phyloP scores from a whole-genome alignment of 2,329 filamentous ascomycete genomes.

The Lasiodiplodia sp. region DNA sequence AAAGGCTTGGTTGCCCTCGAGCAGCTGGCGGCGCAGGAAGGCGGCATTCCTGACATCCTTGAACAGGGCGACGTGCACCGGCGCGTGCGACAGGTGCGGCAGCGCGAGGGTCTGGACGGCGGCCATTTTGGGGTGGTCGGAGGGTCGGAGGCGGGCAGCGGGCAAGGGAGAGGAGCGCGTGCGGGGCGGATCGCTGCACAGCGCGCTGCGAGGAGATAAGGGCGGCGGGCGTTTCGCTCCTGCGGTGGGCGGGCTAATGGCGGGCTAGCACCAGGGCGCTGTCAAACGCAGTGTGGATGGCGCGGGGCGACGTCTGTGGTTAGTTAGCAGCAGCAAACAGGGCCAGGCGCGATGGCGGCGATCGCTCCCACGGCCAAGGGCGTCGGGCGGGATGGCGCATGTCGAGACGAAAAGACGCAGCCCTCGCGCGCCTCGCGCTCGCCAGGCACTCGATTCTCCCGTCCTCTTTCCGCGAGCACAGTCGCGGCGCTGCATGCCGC shows the following conservation, averaged over 20 bases:
- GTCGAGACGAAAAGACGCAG: constrained; percentile 16
- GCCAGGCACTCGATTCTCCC: constrained; percentile 3
- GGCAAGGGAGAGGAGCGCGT: neutral
- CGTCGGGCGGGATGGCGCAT: constrained; percentile 13
- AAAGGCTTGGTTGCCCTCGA: constrained; percentile 83
- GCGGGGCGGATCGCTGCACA: constrained; percentile 8
- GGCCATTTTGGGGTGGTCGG: constrained; percentile 50
- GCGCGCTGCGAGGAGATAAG: constrained; percentile 7
- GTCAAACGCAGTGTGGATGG: constrained; percentile 14
- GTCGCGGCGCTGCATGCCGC: constrained; percentile 21
- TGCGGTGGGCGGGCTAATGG: neutral
- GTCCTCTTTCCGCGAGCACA: constrained; percentile 19
- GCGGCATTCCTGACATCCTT: constrained; percentile 76
- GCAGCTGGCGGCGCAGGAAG: constrained; percentile 81
- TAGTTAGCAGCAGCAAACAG: neutral
- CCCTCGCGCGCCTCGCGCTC: neutral
- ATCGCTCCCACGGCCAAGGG: constrained; percentile 14
- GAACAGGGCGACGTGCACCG: constrained; percentile 79
- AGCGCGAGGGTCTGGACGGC: constrained; percentile 72
- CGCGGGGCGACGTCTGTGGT: neutral
- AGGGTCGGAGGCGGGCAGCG: neutral
- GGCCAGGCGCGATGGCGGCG: constrained; percentile 17
- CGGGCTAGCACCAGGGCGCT: constrained; percentile 11
- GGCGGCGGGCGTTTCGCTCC: neutral
- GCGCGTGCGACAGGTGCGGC: constrained; percentile 76